Evolutionary conservation across 805 yeast genomes (phyloP).

Genomic region (Candida ulmi): DNA sequence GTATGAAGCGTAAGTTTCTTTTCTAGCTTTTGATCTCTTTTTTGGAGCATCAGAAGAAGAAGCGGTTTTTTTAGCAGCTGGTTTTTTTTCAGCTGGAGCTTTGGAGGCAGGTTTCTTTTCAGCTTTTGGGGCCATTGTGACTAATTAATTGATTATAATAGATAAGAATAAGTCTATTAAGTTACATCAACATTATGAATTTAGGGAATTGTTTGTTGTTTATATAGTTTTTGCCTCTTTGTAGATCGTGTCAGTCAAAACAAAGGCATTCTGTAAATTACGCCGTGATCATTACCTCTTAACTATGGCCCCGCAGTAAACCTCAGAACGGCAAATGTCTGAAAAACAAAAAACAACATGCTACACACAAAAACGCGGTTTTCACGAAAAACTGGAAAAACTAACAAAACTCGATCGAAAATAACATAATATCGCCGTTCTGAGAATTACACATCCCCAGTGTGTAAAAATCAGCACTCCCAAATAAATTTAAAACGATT

Average conservation of each 20-base stretch:
- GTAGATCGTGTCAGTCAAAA: neutral
- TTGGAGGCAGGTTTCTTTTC: slow-evolving; percentile 77
- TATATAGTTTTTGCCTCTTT: slow-evolving; percentile 1
- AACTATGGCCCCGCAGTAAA: neutral
- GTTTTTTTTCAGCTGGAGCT: slow-evolving; percentile 96
- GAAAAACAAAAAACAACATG: neutral
- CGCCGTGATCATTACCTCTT: neutral
- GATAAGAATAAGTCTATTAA: neutral
- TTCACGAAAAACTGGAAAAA: neutral
- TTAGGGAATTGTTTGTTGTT: slow-evolving; percentile 4
- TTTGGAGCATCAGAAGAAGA: slow-evolving; percentile 71
- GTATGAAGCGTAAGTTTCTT: slow-evolving; percentile 96
- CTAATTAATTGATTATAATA: neutral
- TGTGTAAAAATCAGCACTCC: slow-evolving; percentile 10
- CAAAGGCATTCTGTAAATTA: neutral
- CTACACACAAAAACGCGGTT: slow-evolving; percentile 1
- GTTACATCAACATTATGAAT: neutral
- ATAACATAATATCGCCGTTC: slow-evolving; percentile 3
- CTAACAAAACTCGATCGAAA: neutral
- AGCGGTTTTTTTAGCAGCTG: slow-evolving; percentile 88
- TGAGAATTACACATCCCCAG: slow-evolving; percentile 4
- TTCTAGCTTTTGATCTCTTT: slow-evolving; percentile 93
- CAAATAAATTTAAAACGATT: neutral
- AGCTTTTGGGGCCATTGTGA: slow-evolving; percentile 54
- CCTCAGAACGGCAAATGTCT: neutral